phyloP scores from a whole-genome alignment of 495 filamentous ascomycete genomes.

The Talaromyces wortmannii region DNA sequence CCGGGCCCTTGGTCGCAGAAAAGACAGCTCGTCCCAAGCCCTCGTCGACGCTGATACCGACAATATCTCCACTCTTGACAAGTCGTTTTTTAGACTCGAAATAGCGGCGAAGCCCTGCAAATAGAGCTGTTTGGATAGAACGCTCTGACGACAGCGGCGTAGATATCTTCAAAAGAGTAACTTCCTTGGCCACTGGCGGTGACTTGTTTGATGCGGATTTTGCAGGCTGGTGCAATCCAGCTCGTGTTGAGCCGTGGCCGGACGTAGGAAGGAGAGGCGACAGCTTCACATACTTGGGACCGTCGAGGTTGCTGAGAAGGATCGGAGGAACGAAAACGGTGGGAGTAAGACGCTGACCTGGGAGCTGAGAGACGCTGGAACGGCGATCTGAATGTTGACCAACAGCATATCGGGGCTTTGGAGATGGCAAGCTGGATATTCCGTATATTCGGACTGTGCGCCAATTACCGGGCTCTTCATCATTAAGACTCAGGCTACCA shows the following conservation, averaged over 20 bases:
- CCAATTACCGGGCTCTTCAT: conserved; percentile 49
- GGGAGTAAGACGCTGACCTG: conserved; percentile 34
- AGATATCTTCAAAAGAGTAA: conserved; percentile 82
- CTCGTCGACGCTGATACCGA: conserved; percentile 81
- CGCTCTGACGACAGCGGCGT: conserved; percentile 84
- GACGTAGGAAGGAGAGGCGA: conserved; percentile 51
- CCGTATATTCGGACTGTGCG: conserved; percentile 82
- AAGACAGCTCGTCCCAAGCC: conserved; percentile 70
- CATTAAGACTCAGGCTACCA: conserved; percentile 37
- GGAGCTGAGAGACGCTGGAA: conserved; percentile 45
- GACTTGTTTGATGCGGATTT: conserved; percentile 46
- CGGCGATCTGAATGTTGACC: conserved; percentile 37
- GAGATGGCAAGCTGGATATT: conserved; percentile 59
- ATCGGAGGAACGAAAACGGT: conserved; percentile 78
- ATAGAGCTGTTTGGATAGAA: conserved; percentile 72
- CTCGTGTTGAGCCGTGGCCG: conserved; percentile 21
- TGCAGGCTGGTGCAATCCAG: conserved; percentile 30
- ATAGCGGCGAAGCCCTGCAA: conserved; percentile 76
- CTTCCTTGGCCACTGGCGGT: conserved; percentile 83
- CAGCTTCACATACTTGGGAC: conserved; percentile 65
- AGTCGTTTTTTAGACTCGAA: conserved; percentile 75
- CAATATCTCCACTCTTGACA: conserved; percentile 76
- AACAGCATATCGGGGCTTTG: conserved; percentile 45
- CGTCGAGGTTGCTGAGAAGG: conserved; percentile 75
- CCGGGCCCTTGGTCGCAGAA: conserved; percentile 44